These are phyloP conservation scores for Typha latifolia DNA, from an alignment of 176 grass and related monocot genomes.

Conservation along the genomic window DNA sequence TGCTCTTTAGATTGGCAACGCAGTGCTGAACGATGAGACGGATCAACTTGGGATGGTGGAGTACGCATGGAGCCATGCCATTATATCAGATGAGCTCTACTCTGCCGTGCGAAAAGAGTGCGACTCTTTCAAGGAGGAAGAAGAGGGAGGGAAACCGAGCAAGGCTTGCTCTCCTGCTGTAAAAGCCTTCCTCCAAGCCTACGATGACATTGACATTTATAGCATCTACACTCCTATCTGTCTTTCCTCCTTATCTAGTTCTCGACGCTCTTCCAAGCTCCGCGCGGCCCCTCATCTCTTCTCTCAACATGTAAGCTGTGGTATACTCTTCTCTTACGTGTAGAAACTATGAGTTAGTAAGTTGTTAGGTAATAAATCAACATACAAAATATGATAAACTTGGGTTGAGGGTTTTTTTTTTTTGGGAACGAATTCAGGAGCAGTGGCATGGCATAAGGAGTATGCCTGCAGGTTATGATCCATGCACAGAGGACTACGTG, in stretches of 20 bases:
- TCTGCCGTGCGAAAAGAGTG: conserved; percentile 67
- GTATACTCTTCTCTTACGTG: neutral
- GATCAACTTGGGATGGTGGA: conserved; percentile 97
- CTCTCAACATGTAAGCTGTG: conserved; percentile 44
- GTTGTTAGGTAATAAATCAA: neutral
- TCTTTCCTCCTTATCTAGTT: conserved; percentile 28
- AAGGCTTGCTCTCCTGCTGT: conserved; percentile 68
- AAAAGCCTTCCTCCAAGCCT: conserved; percentile 64
- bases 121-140: conserved; percentile 80
- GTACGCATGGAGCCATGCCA: conserved; percentile 97
- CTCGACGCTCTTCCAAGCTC: conserved; percentile 20
- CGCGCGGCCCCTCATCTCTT: conserved; percentile 57
- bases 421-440: conserved; percentile 20
- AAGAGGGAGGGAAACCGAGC: conserved; percentile 41
- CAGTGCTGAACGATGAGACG: conserved; percentile 82
- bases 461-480: conserved; percentile 73
- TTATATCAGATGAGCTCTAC: conserved; percentile 90
- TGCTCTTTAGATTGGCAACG: conserved; percentile 70
- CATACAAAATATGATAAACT: neutral
- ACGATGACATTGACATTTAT: conserved; percentile 91
- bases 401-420: neutral
- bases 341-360: no score
- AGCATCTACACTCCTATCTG: conserved; percentile 88
- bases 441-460: conserved; percentile 47
- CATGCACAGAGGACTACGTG: conserved; percentile 89